Conservation (phyloP, 164 flowering plant species). For the Aristolochia contorta region DNA sequence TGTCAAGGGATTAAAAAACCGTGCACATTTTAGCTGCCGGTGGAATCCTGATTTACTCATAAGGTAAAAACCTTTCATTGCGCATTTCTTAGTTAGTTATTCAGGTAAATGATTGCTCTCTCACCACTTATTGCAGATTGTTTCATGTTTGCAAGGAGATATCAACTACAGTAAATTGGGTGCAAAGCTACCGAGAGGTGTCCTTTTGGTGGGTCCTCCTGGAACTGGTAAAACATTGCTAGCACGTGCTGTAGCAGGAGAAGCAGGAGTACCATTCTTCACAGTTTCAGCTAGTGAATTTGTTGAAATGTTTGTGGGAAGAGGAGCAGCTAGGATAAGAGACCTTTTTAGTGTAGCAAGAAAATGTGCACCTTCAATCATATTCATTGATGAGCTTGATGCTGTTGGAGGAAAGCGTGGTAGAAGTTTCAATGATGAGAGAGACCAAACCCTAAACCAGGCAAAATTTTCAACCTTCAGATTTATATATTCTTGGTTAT, state of each 20-base stretch:
- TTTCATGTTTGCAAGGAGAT: constrained; percentile 80
- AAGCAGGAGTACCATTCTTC: constrained; percentile 97
- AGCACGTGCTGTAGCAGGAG: constrained; percentile 99
- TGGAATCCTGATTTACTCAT: no score
- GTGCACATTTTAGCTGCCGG: no score
- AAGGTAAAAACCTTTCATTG: no score
- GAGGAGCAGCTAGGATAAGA: constrained; percentile 98
- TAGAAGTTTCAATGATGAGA: constrained; percentile 94
- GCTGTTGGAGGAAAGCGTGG: constrained; percentile 99
- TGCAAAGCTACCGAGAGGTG: constrained; percentile 93
- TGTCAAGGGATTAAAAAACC: no score
- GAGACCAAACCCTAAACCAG: constrained; percentile 97
- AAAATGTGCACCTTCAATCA: constrained; percentile 83
- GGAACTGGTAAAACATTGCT: constrained; percentile 98
- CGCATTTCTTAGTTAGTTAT: no score
- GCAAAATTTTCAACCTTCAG: constrained; percentile 18
- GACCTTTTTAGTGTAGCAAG: constrained; percentile 84
- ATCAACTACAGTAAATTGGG: constrained; percentile 74
- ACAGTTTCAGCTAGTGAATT: constrained; percentile 96
- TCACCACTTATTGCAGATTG: constrained; percentile 37
- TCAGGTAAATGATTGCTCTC: background rate
- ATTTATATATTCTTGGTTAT: background rate
- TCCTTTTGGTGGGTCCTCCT: constrained; percentile 89
- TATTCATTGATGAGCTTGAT: constrained; percentile 97
- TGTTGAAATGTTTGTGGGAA: constrained; percentile 96